Percentiles rank a stretch among this genome's conserved stretches.
Conservation (phyloP, 345 rosid genomes). For the Pugionium dolabratum region DNA sequence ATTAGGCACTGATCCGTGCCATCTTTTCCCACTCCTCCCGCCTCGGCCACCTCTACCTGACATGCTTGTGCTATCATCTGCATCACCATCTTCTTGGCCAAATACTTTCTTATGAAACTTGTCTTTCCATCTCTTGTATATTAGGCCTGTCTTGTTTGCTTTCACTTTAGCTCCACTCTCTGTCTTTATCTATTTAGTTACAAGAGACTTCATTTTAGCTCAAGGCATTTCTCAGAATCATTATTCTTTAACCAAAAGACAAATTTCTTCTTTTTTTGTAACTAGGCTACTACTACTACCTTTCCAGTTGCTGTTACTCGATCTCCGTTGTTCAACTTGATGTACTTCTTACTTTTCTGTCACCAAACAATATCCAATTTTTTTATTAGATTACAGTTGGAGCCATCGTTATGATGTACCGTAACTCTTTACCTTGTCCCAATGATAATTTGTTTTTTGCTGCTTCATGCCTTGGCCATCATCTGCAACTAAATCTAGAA, state of each 20-base stretch:
- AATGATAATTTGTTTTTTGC: constrained; percentile 71
- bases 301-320: constrained; percentile 97
- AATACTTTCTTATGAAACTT: constrained; percentile 62
- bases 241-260: neutral
- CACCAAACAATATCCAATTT: constrained; percentile 27
- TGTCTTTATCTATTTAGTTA: constrained; percentile 63
- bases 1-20: constrained; percentile 54
- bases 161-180: constrained; percentile 88
- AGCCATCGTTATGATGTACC: neutral
- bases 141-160: constrained; percentile 61
- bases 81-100: constrained; percentile 46
- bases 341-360: constrained; percentile 92
- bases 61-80: constrained; percentile 43
- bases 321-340: constrained; percentile 94
- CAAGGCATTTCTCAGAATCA: neutral
- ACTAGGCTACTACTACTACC: constrained; percentile 42
- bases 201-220: constrained; percentile 5
- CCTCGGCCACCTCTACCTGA: constrained; percentile 45
- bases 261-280: neutral
- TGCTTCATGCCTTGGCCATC: constrained; percentile 76
- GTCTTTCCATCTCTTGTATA: constrained; percentile 93
- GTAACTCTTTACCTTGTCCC: constrained; percentile 79
- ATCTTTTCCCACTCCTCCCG: constrained; percentile 48
- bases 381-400: constrained; percentile 8
- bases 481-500: constrained; percentile 93